Base-by-base conservation (phyloP, 495 filamentous ascomycete genomes). In the Hypoxylon rickii region DNA sequence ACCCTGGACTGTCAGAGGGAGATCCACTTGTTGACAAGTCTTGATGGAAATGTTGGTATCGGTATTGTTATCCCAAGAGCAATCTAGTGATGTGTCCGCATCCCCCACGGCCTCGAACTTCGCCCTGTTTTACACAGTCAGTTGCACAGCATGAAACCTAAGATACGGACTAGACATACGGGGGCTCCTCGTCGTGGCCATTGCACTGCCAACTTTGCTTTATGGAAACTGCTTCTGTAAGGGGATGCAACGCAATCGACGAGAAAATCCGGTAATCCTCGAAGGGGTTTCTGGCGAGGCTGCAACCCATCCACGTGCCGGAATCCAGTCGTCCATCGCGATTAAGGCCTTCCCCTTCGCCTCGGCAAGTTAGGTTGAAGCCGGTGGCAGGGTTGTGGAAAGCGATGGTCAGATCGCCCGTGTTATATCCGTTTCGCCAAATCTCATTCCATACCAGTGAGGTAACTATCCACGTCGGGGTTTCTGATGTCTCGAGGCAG, bases 371-470 rank as follows among this genome's bases (percentile, higher is more conserved):
- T 10, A 53, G 19, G 7, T 48, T 48, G 15, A 63, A 63, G 10
- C 48, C 59, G 12, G 44, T 58, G 5, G 53, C 29, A 2, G 47
- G 47, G 37, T 63, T 63, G 34, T 26, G 29, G 31, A 63, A 52
- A 1, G 52, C 50, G 2, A 20, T 53, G 2, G 53, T 63, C 33
- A 63, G 22, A 21, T 63, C 22, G 6, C 59, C 59, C 2, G 48
- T 15, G 19, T 44, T 49, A 24, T 50, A 57, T 7, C 37, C 42
- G 13, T 45, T 36, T 4, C 36, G 20, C 47, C 46, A 63, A 1
- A 12, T 58, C 48, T 63, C 59, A 22, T 63, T 63, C 59, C 59
- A 63, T 17, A 52, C 36, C 51, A 40, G 58, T 15, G 52, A 57
- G 13, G 59, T 48, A 3, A 63, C 46, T 32, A 36, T 50, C 59